Conservation (phyloP, 495 filamentous ascomycete genomes). For the Lasiosphaeria miniovina region DNA sequence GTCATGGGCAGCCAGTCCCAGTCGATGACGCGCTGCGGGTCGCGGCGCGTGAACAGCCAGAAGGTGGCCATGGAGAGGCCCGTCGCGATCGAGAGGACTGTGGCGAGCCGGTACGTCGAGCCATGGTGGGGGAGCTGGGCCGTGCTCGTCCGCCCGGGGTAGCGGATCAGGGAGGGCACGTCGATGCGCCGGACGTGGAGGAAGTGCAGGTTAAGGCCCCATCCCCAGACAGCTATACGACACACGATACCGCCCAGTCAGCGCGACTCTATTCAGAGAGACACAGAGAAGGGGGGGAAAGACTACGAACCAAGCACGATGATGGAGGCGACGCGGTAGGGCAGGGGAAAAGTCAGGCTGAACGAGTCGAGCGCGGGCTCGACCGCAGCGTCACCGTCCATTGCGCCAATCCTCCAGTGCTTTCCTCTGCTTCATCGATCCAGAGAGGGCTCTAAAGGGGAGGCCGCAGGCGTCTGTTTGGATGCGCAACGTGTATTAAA, state of each 20-base stretch:
- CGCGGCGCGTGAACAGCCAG: slow-evolving; percentile 74
- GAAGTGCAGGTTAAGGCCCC: slow-evolving; percentile 83
- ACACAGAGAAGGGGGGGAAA: not conserved
- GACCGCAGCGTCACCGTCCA: slow-evolving; percentile 77
- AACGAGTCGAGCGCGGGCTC: slow-evolving; percentile 81
- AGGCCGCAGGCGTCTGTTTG: too few relatives aligned
- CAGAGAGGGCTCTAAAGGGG: not conserved
- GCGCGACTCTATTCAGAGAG: not conserved
- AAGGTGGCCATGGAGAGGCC: slow-evolving; percentile 69
- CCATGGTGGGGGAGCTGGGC: slow-evolving; percentile 68
- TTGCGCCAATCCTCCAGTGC: slow-evolving; percentile 39
- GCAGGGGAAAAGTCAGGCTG: slow-evolving; percentile 79
- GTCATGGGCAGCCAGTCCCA: slow-evolving; percentile 80
- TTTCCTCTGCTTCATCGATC: slow-evolving; percentile 24
- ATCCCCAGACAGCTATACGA: slow-evolving; percentile 77
- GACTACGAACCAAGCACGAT: slow-evolving; percentile 66
- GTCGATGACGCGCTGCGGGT: slow-evolving; percentile 60
- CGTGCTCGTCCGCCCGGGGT: slow-evolving; percentile 63
- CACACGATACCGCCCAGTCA: slow-evolving; percentile 44
- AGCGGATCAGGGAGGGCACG: slow-evolving; percentile 74
- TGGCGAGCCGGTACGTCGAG: slow-evolving; percentile 79
- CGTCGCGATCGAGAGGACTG: slow-evolving; percentile 67
- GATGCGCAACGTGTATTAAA: too few relatives aligned
- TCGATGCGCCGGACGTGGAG: slow-evolving; percentile 73
- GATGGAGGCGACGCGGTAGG: slow-evolving; percentile 75